Evolutionary conservation across 2,329 filamentous ascomycete species (phyloP), one percentile per base, ranked within the genome.

Genomic region (Penicillium polonicum): DNA sequence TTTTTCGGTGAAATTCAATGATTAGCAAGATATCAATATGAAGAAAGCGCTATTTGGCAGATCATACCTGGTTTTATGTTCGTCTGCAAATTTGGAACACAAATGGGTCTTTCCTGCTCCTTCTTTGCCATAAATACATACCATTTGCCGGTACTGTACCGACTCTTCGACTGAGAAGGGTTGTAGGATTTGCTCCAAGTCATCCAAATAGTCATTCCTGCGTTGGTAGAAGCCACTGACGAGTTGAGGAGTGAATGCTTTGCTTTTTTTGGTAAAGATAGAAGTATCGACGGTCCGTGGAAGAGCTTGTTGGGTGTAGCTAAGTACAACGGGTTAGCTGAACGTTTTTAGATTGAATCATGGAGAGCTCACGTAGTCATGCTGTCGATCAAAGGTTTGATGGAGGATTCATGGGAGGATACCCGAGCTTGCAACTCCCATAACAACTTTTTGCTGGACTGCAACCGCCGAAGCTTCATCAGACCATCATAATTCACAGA

Each of bases 381-480:
- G 25, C 7, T 27, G 10, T 29, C 27, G 27, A 10, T 10, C 27
- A 29, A 29, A 29, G 4, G 9, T 29, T 29, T 29, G 27, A 29
- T 29, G 9, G 7, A 29, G 36, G 36, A 38, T 38, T 8, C 2
- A n/a, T n/a, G n/a, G n/a, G n/a, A n/a, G n/a, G n/a, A n/a, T n/a
- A n/a, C n/a, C n/a, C n/a, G n/a, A n/a, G n/a, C n/a, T 2, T 38
- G 36, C n/a, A 19, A 19, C 2, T 2, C 3, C n/a, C 3, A n/a
- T 2, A 38, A 38, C 8, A 12, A 10, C 19, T 2, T 4, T 5
- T 1, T 19, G 9, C 19, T 19, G 8, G 2, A n/a, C n/a, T 0
- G 36, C 6, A 38, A 0, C 36, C 36, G 9, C n/a, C 4, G 4
- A 19, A 19, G 8, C 4, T 12, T 9, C 0, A 19, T 0, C n/a